Percentiles rank a stretch among this genome's conserved stretches.
Conservation (phyloP, 345 rosid species). For the Gynandropsis gynandra region DNA sequence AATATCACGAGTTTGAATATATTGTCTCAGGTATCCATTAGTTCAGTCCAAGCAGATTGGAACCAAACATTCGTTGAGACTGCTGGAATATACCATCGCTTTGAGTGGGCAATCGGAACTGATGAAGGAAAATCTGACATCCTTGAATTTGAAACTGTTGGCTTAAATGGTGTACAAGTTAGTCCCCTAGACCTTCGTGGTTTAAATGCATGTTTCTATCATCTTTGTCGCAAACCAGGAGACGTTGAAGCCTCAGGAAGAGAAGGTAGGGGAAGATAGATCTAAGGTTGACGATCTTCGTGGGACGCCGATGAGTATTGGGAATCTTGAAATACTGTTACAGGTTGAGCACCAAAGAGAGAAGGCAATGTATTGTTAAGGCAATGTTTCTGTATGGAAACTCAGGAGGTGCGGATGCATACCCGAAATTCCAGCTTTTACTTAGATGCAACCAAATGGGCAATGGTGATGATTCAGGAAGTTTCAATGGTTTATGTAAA, state of each 20-base stretch:
- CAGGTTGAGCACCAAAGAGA: slow-evolving; percentile 51
- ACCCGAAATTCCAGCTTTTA: too few relatives aligned
- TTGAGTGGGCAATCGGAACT: slow-evolving; percentile 97
- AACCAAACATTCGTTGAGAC: slow-evolving; percentile 65
- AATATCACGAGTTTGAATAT: slow-evolving; percentile 11
- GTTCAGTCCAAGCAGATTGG: slow-evolving; percentile 82
- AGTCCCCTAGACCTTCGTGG: slow-evolving; percentile 64
- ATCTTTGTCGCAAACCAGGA: slow-evolving; percentile 78
- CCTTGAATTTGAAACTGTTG: slow-evolving; percentile 84
- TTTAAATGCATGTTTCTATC: slow-evolving; percentile 60
- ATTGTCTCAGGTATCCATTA: slow-evolving; percentile 56
- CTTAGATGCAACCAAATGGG: too few relatives aligned
- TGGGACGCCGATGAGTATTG: slow-evolving; percentile 4
- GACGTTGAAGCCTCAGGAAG: slow-evolving; percentile 94
- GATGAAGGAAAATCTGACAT: slow-evolving; percentile 87
- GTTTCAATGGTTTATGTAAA: slow-evolving; percentile 64
- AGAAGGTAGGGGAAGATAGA: slow-evolving; percentile 95
- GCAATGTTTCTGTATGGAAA: slow-evolving; percentile 91
- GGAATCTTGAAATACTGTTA: slow-evolving; percentile 60
- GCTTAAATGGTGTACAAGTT: slow-evolving; percentile 58
- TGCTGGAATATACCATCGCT: slow-evolving; percentile 67
- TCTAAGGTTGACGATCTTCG: slow-evolving; percentile 19
- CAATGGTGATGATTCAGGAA: too few relatives aligned
- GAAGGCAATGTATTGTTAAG: slow-evolving; percentile 77
- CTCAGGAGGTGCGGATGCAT: too few relatives aligned